phyloP scores from a whole-genome alignment of 495 filamentous ascomycete genomes.

The Daldinia grandis region DNA sequence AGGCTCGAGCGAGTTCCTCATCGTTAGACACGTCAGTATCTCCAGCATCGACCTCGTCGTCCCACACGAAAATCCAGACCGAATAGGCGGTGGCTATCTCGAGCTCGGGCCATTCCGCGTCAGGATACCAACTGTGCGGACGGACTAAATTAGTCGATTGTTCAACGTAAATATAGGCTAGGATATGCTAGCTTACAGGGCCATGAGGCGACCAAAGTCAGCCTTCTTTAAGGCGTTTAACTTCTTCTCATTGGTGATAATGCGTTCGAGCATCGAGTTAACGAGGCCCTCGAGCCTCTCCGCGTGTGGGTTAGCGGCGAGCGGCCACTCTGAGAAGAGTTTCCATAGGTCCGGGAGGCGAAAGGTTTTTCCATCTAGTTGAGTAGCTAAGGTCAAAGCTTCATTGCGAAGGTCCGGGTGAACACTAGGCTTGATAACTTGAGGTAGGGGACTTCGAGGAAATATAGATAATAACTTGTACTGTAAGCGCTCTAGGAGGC shows the following conservation, averaged over 20 bases:
- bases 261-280: slow-evolving; percentile 35
- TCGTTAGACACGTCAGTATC: slow-evolving; percentile 47
- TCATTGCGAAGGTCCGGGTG: slow-evolving; percentile 15
- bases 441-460: not conserved
- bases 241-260: slow-evolving; percentile 43
- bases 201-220: slow-evolving; percentile 41
- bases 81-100: slow-evolving; percentile 42
- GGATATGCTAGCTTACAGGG: slow-evolving; percentile 32
- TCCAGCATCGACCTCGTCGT: slow-evolving; percentile 44
- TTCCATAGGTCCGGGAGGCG: slow-evolving; percentile 43
- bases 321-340: slow-evolving; percentile 38
- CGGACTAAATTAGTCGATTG: not conserved
- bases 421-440: not conserved
- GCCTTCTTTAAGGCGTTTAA: slow-evolving; percentile 38
- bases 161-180: not conserved
- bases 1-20: slow-evolving; percentile 40
- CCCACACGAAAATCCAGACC: slow-evolving; percentile 47
- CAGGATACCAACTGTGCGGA: slow-evolving; percentile 43
- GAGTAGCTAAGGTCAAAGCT: slow-evolving; percentile 30
- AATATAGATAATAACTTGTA: not conserved
- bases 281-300: slow-evolving; percentile 28
- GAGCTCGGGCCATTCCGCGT: slow-evolving; percentile 44
- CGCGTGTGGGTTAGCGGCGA: slow-evolving; percentile 35
- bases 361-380: slow-evolving; percentile 37
- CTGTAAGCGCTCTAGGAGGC: not conserved